Evolutionary conservation across 352 stramenopile species (phyloP), one percentile per base, ranked within the genome.

Genomic region (Globisporangium rhizosaccharum): DNA sequence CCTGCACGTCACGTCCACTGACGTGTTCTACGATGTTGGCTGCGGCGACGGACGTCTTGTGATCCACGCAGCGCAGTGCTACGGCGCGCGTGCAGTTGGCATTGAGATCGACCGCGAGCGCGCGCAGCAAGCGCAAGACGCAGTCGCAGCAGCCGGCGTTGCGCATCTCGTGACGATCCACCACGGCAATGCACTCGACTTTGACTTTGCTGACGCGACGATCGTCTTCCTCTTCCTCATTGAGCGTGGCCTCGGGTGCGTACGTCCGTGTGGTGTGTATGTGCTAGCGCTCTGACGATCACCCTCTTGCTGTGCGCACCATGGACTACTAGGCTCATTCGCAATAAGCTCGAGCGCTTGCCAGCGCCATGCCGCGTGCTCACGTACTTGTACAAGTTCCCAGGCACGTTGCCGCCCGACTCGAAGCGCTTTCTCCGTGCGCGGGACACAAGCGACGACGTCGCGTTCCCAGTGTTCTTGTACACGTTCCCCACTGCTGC

Each of bases 141-240:
- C 74, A 0, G 71, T 67, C 0, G 45, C 63, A 8, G 45, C 42
- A 3, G 68, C 66, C 0, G 63, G 69, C 1, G 68, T 91, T 23
- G 67, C 61, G 4, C 66, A 80, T 44, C 67, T 88, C n/a, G 79
- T 90, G 44, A 80, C 70, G 33, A 76, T 93, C 49, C 66, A 83
- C 54, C 51, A 79, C 57, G 81, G 74, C 54, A 93, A 93, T 56
- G 83, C 79, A 23, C 65, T 93, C 59, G 74, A 90, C 41, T 85
- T 89, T 55, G 75, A 81, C 25, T 71, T 87, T 2, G 30, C 54
- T 1, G 74, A 91, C 36, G 83, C 82, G 5, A 85, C 79, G 10
- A 60, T 93, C 50, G 63, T 93, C 51, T 93, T 93, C 59, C 69
- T 93, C 46, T 93, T 93, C 42, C 78, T 93, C 55, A 91, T 93